Evolutionary conservation across 1,139 yeast genomes (phyloP).

Genomic region (Pichia sp.): DNA sequence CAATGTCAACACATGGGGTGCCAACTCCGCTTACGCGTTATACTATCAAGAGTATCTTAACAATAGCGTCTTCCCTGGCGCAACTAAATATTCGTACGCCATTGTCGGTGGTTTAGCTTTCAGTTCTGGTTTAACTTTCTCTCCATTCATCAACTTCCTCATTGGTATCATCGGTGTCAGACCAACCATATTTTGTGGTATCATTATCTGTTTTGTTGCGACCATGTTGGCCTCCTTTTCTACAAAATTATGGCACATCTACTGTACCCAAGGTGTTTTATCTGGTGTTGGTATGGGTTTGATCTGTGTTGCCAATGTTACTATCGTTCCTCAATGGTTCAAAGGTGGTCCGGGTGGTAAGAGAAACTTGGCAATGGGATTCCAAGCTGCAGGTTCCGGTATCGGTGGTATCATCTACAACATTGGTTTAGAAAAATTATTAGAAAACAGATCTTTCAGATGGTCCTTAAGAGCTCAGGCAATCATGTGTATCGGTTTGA

Average conservation of each 20-base stretch:
- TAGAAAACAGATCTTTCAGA: constrained; percentile 48
- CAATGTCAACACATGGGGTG: constrained; percentile 60
- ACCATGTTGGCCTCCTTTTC: constrained; percentile 55
- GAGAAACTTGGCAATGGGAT: constrained; percentile 59
- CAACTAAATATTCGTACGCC: constrained; percentile 53
- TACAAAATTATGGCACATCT: constrained; percentile 50
- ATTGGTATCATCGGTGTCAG: constrained; percentile 46
- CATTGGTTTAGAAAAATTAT: constrained; percentile 45
- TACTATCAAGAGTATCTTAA: constrained; percentile 50
- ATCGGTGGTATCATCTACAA: constrained; percentile 63
- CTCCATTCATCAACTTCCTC: constrained; percentile 44
- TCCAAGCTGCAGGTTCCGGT: constrained; percentile 63
- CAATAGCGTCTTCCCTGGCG: constrained; percentile 44
- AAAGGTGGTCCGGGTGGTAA: constrained; percentile 38
- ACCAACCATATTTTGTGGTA: constrained; percentile 39
- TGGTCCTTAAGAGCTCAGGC: constrained; percentile 62
- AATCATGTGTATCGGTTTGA: constrained; percentile 44
- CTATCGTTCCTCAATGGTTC: constrained; percentile 65
- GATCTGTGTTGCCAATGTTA: constrained; percentile 51
- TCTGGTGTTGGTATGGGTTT: constrained; percentile 53
- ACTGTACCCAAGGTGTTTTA: constrained; percentile 53
- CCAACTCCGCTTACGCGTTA: constrained; percentile 58
- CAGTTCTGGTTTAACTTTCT: constrained; percentile 42
- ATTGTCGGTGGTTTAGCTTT: constrained; percentile 58
- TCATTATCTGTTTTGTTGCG: constrained; percentile 47